phyloP scores from a whole-genome alignment of 805 yeast species.

The Kregervanrija fluxuum region DNA sequence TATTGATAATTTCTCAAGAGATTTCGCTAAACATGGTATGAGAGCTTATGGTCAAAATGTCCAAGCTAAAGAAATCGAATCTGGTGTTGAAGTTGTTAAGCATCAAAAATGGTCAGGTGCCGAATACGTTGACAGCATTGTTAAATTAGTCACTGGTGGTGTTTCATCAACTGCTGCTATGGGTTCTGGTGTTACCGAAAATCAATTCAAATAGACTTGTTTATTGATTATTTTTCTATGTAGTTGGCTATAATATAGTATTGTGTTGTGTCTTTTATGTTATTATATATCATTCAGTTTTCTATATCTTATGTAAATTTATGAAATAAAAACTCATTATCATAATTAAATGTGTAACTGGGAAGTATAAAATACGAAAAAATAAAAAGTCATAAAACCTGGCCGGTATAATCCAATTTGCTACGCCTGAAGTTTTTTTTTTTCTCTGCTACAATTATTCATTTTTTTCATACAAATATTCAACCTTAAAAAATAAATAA shows the following conservation, averaged over 20 bases:
- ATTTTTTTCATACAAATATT: too few relatives aligned
- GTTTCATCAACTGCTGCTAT: conserved; percentile 93
- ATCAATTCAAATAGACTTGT: conserved; percentile 59
- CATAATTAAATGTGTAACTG: too few relatives aligned
- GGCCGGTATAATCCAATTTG: too few relatives aligned
- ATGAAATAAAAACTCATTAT: too few relatives aligned
- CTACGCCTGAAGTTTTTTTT: too few relatives aligned
- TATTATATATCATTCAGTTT: background rate
- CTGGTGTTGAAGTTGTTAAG: conserved; percentile 90
- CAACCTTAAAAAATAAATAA: too few relatives aligned
- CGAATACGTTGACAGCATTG: conserved; percentile 84
- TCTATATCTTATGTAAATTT: background rate
- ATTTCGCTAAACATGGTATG: conserved; percentile 81
- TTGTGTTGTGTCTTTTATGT: background rate
- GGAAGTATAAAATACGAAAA: too few relatives aligned
- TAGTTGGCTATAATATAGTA: background rate
- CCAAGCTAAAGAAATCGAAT: conserved; percentile 82
- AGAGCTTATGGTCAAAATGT: conserved; percentile 87
- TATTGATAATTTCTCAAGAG: conserved; percentile 73
- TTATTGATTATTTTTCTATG: background rate
- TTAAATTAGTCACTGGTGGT: conserved; percentile 91
- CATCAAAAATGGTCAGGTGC: conserved; percentile 99
- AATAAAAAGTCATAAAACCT: too few relatives aligned
- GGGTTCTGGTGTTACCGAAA: conserved; percentile 98
- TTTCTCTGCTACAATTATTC: too few relatives aligned